These are phyloP conservation scores for Mucor circinelloides DNA, from an alignment of 371 early-diverging fungal species.

Conservation along the genomic window DNA sequence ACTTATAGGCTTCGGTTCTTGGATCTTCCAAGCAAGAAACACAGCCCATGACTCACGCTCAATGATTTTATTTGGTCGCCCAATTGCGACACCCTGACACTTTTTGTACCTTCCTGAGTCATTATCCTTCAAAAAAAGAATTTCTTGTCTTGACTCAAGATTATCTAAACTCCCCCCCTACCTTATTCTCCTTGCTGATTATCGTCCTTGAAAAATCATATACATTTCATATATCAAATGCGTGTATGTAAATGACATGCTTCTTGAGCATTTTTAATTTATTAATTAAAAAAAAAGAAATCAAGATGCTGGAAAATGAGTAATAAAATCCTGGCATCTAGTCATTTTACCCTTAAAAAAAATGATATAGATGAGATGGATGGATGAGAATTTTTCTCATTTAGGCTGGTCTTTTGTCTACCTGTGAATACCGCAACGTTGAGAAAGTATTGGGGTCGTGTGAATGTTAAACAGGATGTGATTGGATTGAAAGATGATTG, in stretches of 20 bases:
- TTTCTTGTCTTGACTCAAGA: neutral
- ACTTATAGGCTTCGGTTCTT: neutral
- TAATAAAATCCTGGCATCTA: neutral
- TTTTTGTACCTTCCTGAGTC: constrained; percentile 4
- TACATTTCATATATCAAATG: neutral
- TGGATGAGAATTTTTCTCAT: neutral
- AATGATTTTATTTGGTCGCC: neutral
- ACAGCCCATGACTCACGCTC: constrained; percentile 4
- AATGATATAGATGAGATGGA: neutral
- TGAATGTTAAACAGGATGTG: neutral
- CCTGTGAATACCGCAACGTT: neutral
- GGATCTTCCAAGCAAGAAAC: neutral
- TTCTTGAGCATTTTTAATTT: neutral
- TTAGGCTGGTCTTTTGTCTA: neutral
- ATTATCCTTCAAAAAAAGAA: neutral
- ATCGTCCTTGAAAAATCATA: neutral
- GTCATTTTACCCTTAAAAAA: neutral
- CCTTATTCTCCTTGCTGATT: neutral
- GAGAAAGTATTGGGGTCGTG: constrained; percentile 8
- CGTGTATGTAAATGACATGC: neutral
- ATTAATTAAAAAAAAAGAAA: neutral
- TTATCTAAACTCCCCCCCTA: neutral
- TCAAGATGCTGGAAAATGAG: neutral
- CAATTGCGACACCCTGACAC: constrained; percentile 1
- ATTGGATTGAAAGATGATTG: neutral